phyloP scores from a whole-genome alignment of 306 rosid genomes.

The Dalbergia oliveri region DNA sequence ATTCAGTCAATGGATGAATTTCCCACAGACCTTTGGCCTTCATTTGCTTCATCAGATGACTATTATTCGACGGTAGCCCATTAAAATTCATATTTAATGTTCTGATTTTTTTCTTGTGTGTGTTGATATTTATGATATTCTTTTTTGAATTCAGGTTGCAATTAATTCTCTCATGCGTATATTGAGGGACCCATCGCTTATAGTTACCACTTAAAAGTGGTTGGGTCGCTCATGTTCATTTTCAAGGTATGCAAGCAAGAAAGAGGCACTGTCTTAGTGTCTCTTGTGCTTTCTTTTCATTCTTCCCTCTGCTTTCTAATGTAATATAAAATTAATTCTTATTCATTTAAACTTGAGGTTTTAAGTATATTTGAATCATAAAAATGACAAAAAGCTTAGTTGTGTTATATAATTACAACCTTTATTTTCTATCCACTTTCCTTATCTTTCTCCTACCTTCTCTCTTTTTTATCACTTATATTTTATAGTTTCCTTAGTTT shows the following conservation, averaged over 20 bases:
- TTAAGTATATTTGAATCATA: background rate
- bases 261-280: background rate
- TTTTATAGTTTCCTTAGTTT: background rate
- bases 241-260: constrained; percentile 76
- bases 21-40: constrained; percentile 92
- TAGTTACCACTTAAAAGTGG: constrained; percentile 90
- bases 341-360: background rate
- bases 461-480: background rate
- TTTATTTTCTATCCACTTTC: background rate
- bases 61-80: constrained; percentile 85
- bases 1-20: constrained; percentile 89
- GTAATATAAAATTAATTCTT: background rate
- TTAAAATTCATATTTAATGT: constrained; percentile 31
- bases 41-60: constrained; percentile 96
- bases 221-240: constrained; percentile 97
- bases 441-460: background rate
- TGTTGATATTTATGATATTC: constrained; percentile 17
- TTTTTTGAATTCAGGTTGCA: constrained; percentile 76
- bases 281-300: constrained; percentile 13
- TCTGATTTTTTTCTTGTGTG: constrained; percentile 32
- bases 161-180: constrained; percentile 98
- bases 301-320: background rate
- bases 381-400: background rate
- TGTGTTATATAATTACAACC: background rate
- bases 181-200: constrained; percentile 97